Percentiles rank a stretch among this genome's conserved stretches.
These are phyloP conservation scores for Elaeis guineensis DNA, from an alignment of 176 grass and related monocot genomes.

Conservation along the genomic window DNA sequence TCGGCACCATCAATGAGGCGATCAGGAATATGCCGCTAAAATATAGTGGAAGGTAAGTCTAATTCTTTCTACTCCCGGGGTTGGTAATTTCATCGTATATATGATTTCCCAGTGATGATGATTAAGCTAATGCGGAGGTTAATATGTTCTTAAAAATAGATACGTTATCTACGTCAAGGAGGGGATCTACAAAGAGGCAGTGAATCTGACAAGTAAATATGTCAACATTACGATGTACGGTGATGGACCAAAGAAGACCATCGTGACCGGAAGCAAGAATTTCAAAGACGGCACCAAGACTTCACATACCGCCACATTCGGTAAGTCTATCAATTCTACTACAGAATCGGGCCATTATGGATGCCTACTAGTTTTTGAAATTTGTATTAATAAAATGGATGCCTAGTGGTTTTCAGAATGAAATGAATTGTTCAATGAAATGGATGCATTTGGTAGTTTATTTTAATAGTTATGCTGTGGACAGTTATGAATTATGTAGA, in stretches of 20 bases:
- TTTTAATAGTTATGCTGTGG: too few species aligned
- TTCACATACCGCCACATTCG: slow-evolving; percentile 59
- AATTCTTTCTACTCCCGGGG: not conserved
- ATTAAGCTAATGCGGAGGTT: too few species aligned
- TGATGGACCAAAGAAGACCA: slow-evolving; percentile 54
- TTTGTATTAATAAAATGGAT: too few species aligned
- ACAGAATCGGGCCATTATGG: too few species aligned
- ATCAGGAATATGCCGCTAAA: slow-evolving; percentile 47
- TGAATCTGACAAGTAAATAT: slow-evolving; percentile 43
- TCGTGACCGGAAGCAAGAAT: slow-evolving; percentile 72
- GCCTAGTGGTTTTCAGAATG: too few species aligned
- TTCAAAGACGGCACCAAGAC: slow-evolving; percentile 51
- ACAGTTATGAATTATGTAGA: too few species aligned
- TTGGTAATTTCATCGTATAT: not conserved
- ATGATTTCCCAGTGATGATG: not conserved
- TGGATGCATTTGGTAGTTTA: too few species aligned
- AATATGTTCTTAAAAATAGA: slow-evolving; percentile 3
- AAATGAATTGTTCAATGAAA: too few species aligned
- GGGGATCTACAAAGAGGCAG: slow-evolving; percentile 73
- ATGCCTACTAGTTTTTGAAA: too few species aligned
- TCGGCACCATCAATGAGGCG: slow-evolving; percentile 61
- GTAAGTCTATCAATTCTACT: slow-evolving; percentile 31
- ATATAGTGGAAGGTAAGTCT: slow-evolving; percentile 40
- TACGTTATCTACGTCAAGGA: slow-evolving; percentile 75
- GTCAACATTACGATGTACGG: slow-evolving; percentile 68